Conservation (phyloP, 208 protist genomes). For the Leishmania martiniquensis region DNA sequence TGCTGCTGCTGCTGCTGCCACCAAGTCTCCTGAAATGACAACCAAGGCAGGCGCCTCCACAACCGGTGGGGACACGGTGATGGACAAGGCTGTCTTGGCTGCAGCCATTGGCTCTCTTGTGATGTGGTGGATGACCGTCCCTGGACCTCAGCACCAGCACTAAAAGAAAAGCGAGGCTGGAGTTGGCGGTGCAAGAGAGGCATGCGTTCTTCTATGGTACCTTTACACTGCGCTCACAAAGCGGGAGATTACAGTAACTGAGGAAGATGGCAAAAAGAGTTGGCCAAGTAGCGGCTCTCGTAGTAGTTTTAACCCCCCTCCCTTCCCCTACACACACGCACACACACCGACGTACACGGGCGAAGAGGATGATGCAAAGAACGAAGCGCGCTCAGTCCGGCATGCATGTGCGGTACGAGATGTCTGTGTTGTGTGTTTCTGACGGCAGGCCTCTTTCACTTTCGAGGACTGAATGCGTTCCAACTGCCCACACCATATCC, state of each 20-base stretch:
- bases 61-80: conserved; percentile 57
- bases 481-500: neutral
- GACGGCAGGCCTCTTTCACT: neutral
- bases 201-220: no score
- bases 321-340: no score
- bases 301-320: conserved; percentile 13
- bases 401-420: neutral
- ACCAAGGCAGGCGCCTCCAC: conserved; percentile 56
- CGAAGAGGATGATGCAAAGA: neutral
- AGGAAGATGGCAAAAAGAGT: neutral
- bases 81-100: conserved; percentile 72
- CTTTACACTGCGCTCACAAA: neutral
- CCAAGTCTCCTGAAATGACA: conserved; percentile 37
- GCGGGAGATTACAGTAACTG: neutral
- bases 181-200: no score
- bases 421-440: neutral
- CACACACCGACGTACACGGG: no score
- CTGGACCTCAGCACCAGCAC: conserved; percentile 69
- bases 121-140: conserved; percentile 66
- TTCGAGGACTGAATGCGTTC: no score
- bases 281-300: neutral
- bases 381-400: neutral
- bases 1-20: conserved; percentile 25
- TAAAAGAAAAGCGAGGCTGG: conserved; percentile 27
- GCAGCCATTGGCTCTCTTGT: conserved; percentile 38